These are phyloP conservation scores for Jackrogersella multiformis DNA, from an alignment of 495 filamentous ascomycete species.

Conservation along the genomic window DNA sequence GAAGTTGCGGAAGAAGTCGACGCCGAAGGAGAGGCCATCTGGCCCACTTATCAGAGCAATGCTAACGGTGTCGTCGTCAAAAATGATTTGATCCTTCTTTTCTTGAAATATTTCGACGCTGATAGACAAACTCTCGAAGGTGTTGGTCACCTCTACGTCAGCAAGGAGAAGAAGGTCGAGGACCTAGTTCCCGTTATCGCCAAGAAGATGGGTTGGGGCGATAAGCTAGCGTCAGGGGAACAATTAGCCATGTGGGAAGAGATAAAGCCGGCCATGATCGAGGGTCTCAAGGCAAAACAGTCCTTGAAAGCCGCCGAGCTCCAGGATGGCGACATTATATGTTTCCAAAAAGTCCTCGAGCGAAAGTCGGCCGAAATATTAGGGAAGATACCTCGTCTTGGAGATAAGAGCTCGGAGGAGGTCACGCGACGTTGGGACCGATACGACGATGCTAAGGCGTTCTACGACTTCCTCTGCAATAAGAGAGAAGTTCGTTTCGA, in stretches of 20 bases:
- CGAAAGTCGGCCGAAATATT: conserved; percentile 51
- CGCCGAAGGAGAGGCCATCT: conserved; percentile 70
- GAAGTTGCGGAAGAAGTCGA: conserved; percentile 74
- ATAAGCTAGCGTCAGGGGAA: conserved; percentile 58
- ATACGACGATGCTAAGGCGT: conserved; percentile 75
- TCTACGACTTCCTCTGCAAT: conserved; percentile 92
- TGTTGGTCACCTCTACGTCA: conserved; percentile 83
- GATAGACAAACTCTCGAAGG: conserved; percentile 77
- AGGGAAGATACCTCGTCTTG: conserved; percentile 41
- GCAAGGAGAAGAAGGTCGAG: conserved; percentile 83
- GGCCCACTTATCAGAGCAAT: conserved; percentile 65
- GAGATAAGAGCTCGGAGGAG: conserved; percentile 40
- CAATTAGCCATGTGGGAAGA: conserved; percentile 86
- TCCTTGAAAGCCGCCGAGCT: conserved; percentile 90
- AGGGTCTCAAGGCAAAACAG: conserved; percentile 88
- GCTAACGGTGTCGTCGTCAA: conserved; percentile 59
- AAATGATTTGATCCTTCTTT: conserved; percentile 75
- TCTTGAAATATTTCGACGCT: conserved; percentile 91
- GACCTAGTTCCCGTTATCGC: conserved; percentile 85
- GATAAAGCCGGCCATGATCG: conserved; percentile 98
- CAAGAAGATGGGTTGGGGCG: conserved; percentile 88
- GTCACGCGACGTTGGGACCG: conserved; percentile 46
- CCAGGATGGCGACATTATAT: conserved; percentile 96
- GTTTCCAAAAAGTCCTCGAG: conserved; percentile 77
- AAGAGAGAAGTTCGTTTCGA: conserved; percentile 76